phyloP scores from a whole-genome alignment of 805 yeast species.

The Barnettozyma pratensis region DNA sequence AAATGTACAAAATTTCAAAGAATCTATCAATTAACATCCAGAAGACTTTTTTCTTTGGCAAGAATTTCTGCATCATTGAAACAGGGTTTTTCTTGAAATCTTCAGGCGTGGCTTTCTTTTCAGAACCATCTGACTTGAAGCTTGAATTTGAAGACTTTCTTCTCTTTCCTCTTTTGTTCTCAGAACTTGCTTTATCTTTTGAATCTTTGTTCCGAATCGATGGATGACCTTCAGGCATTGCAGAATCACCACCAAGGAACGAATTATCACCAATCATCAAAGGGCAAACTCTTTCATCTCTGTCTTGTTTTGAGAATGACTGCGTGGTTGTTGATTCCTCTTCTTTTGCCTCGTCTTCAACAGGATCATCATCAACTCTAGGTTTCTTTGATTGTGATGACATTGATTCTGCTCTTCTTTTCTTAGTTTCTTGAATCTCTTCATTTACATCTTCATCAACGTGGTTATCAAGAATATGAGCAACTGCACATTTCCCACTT shows the following conservation, averaged over 20 bases:
- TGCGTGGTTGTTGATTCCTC: background rate
- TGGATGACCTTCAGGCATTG: background rate
- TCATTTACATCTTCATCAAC: constrained; percentile 4
- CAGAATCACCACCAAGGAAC: constrained; percentile 9
- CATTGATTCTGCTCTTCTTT: background rate
- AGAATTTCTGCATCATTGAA: constrained; percentile 32
- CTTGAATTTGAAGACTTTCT: constrained; percentile 16
- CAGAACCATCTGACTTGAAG: background rate
- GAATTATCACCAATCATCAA: constrained; percentile 40
- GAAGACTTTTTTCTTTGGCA: constrained; percentile 52
- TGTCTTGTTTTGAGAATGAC: constrained; percentile 1
- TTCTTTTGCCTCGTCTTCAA: background rate
- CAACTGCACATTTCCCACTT: constrained; percentile 21
- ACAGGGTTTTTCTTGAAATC: constrained; percentile 26
- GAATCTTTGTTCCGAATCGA: background rate
- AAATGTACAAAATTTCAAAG: constrained; percentile 55
- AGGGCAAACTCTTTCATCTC: constrained; percentile 38
- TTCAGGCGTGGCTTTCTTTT: constrained; percentile 13
- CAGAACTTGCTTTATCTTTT: background rate
- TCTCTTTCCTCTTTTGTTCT: constrained; percentile 11
- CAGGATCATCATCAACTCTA: too few species aligned
- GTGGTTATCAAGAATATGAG: constrained; percentile 13
- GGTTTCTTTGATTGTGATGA: background rate
- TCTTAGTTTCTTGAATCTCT: background rate
- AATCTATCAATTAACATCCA: constrained; percentile 55